These are phyloP conservation scores for Tanozyma kutaoensis DNA, from an alignment of 805 yeast species.

Conservation along the genomic window DNA sequence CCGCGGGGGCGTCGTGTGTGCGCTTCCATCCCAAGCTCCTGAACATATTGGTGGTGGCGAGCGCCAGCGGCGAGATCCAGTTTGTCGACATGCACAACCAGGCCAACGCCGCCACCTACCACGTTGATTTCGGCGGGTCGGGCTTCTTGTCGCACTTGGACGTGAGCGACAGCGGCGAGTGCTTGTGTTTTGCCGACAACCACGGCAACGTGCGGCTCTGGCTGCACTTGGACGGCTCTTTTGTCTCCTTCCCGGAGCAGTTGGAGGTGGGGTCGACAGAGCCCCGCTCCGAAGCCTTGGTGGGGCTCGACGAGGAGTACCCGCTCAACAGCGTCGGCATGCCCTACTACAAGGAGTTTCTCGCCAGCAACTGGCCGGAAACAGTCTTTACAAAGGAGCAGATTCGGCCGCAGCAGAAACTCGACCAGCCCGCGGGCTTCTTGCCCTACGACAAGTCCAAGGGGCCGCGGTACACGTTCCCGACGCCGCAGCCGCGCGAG, in stretches of 20 bases:
- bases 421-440: conserved; percentile 34
- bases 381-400: conserved; percentile 42
- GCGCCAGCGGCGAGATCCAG: conserved; percentile 72
- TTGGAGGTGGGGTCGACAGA: conserved; percentile 43
- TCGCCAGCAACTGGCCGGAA: conserved; percentile 69
- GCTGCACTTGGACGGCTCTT: conserved; percentile 11
- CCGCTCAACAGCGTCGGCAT: conserved; percentile 70
- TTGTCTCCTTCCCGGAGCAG: conserved; percentile 22
- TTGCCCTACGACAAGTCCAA: conserved; percentile 38
- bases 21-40: conserved; percentile 80
- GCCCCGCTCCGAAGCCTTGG: conserved; percentile 12
- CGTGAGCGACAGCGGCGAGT: conserved; percentile 63
- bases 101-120: conserved; percentile 4
- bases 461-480: conserved; percentile 50
- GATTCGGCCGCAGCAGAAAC: conserved; percentile 45
- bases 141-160: conserved; percentile 38
- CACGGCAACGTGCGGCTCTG: conserved; percentile 40
- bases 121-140: too few species aligned
- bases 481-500: too few species aligned
- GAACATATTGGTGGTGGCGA: conserved; percentile 60
- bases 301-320: conserved; percentile 26
- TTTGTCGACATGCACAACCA: conserved; percentile 77
- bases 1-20: conserved; percentile 79
- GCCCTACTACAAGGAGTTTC: conserved; percentile 70
- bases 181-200: conserved; percentile 54